phyloP scores from a whole-genome alignment of 148 eudicot species.

The Arbutus unedo region DNA sequence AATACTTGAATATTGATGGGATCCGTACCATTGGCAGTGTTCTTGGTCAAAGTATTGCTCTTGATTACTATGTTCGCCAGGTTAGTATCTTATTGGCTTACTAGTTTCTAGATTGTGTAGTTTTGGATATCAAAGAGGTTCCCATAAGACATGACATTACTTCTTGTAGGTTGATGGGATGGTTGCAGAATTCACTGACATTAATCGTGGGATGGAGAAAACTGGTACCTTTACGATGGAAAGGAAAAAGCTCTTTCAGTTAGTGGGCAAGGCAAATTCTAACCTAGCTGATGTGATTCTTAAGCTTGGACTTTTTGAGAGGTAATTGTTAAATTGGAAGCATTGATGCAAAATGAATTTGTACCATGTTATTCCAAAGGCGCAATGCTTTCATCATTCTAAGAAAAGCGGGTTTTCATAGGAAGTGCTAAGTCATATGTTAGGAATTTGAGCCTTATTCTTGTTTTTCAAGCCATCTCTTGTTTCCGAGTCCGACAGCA shows the following conservation, averaged over 20 bases:
- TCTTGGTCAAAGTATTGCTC: slow-evolving; percentile 98
- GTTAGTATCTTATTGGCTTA: slow-evolving; percentile 32
- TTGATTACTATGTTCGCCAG: slow-evolving; percentile 97
- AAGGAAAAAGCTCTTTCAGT: slow-evolving; percentile 87
- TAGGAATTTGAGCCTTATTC: not conserved
- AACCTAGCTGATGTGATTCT: slow-evolving; percentile 95
- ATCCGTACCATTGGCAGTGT: slow-evolving; percentile 95
- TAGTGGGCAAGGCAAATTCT: slow-evolving; percentile 95
- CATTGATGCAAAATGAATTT: not conserved
- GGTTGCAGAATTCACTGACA: slow-evolving; percentile 96
- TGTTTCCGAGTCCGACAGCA: not conserved
- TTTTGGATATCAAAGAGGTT: slow-evolving; percentile 6
- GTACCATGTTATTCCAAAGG: not conserved
- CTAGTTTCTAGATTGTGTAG: not conserved
- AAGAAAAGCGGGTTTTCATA: not conserved
- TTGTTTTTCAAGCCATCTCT: not conserved
- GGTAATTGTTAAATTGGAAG: slow-evolving; percentile 35
- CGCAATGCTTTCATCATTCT: not conserved
- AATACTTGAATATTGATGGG: slow-evolving; percentile 81
- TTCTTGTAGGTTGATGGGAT: slow-evolving; percentile 84
- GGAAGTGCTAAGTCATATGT: not conserved
- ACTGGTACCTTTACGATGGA: slow-evolving; percentile 92
- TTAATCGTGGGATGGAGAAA: slow-evolving; percentile 95
- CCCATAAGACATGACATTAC: slow-evolving; percentile 9
- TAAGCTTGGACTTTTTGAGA: slow-evolving; percentile 93